Percentiles rank a stretch among this genome's conserved stretches.
These are phyloP conservation scores for Lachnellula suecica DNA, from an alignment of 2,329 filamentous ascomycete species.

Conservation along the genomic window DNA sequence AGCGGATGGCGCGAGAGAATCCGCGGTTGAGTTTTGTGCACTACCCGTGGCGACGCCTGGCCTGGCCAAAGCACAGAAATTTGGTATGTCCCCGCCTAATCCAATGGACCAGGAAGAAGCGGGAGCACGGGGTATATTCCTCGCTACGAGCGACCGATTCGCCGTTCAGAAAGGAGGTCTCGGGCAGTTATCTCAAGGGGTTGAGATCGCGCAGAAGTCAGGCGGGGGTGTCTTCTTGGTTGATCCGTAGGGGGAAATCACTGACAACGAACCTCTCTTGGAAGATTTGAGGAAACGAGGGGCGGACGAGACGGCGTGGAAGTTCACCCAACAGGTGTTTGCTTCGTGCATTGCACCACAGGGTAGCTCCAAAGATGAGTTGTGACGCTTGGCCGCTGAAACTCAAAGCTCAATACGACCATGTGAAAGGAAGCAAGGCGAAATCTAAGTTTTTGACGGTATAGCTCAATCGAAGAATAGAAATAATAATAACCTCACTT, in stretches of 20 bases:
- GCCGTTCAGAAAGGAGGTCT: slow-evolving; percentile 9
- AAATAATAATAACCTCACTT: no score
- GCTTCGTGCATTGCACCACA: background rate
- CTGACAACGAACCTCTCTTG: slow-evolving; percentile 10
- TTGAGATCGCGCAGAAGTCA: slow-evolving; percentile 29
- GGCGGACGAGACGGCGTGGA: background rate
- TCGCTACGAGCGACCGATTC: slow-evolving; percentile 34
- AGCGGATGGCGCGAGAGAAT: slow-evolving; percentile 42
- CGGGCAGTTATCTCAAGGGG: slow-evolving; percentile 15
- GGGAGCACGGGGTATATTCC: slow-evolving; percentile 34
- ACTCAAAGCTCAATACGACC: no score
- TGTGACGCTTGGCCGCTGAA: no score
- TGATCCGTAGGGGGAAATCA: slow-evolving; percentile 29
- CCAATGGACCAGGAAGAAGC: slow-evolving; percentile 24
- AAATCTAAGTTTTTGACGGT: no score
- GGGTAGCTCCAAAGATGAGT: background rate
- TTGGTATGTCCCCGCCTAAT: background rate
- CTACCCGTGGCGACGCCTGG: slow-evolving; percentile 30
- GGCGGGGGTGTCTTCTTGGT: slow-evolving; percentile 37
- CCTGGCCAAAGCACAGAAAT: slow-evolving; percentile 10
- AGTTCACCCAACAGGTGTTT: background rate
- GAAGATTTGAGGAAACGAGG: background rate
- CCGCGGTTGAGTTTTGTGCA: slow-evolving; percentile 40
- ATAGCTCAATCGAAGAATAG: no score
- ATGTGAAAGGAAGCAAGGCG: no score